Percentiles rank a stretch among this genome's conserved stretches.
phyloP scores from a whole-genome alignment of 2,329 filamentous ascomycete species.

The Monosporascus sp. region DNA sequence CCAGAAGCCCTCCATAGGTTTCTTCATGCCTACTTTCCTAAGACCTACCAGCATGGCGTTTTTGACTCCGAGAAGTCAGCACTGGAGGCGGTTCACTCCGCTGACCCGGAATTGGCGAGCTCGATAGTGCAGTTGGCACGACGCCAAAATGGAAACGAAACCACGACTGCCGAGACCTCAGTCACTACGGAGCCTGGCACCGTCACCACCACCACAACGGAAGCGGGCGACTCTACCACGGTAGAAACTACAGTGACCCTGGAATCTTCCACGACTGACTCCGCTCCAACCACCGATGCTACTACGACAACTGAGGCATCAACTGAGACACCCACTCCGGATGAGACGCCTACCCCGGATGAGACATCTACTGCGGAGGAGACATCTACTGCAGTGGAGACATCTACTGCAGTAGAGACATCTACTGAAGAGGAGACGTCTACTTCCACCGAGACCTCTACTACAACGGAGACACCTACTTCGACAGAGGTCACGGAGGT shows the following conservation, averaged over 20 bases:
- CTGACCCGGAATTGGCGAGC: constrained; percentile 56
- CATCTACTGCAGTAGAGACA: neutral
- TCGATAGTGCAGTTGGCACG: constrained; percentile 61
- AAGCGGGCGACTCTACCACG: constrained; percentile 6
- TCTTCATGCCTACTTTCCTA: constrained; percentile 57
- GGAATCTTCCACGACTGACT: constrained; percentile 1
- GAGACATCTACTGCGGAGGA: constrained; percentile 6
- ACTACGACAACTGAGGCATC: constrained; percentile 15
- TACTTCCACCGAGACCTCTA: neutral
- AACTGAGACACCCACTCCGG: neutral
- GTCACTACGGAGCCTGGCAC: constrained; percentile 9
- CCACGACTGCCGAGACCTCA: constrained; percentile 22
- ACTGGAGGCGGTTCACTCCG: constrained; percentile 56
- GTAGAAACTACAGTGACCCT: neutral
- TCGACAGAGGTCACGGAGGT: neutral
- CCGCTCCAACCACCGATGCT: constrained; percentile 9
- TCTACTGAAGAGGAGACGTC: constrained; percentile 7
- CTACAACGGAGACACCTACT: too few relatives aligned
- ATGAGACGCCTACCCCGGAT: neutral
- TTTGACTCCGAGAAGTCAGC: constrained; percentile 60
- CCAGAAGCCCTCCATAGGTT: constrained; percentile 59
- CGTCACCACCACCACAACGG: constrained; percentile 10
- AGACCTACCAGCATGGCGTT: constrained; percentile 63
- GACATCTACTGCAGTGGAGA: constrained; percentile 1
- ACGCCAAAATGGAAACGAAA: constrained; percentile 42